phyloP scores from a whole-genome alignment of 2,329 filamentous ascomycete genomes.

The Phaeosphaeriaceae sp. region DNA sequence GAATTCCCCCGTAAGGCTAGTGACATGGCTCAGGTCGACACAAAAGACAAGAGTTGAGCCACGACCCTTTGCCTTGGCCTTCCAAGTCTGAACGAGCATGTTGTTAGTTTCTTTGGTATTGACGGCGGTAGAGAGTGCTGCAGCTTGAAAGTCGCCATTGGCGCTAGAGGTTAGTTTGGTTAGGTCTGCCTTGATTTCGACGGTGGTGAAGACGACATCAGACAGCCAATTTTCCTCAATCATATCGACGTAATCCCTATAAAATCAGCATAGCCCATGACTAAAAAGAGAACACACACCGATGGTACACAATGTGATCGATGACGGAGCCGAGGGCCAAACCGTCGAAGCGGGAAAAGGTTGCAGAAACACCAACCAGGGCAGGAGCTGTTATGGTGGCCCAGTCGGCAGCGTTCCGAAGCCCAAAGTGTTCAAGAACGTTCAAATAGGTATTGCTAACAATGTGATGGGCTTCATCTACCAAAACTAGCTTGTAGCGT shows the following conservation, averaged over 20 bases:
- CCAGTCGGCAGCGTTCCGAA: slow-evolving; percentile 59
- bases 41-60: slow-evolving; percentile 94
- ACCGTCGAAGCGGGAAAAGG: slow-evolving; percentile 80
- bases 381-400: slow-evolving; percentile 47
- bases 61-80: slow-evolving; percentile 73
- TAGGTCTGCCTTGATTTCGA: slow-evolving; percentile 81
- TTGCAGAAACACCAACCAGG: slow-evolving; percentile 89
- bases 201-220: slow-evolving; percentile 92
- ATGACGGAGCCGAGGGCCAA: slow-evolving; percentile 82
- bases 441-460: slow-evolving; percentile 81
- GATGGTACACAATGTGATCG: slow-evolving; percentile 96
- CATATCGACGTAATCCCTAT: slow-evolving; percentile 73
- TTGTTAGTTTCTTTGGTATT: slow-evolving; percentile 84
- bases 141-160: slow-evolving; percentile 79
- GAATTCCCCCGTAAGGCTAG: slow-evolving; percentile 76
- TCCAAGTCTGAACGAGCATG: slow-evolving; percentile 84
- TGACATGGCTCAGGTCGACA: slow-evolving; percentile 85
- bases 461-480: slow-evolving; percentile 97
- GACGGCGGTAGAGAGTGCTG: slow-evolving; percentile 79
- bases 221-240: slow-evolving; percentile 91
- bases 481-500: slow-evolving; percentile 85
- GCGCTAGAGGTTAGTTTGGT: slow-evolving; percentile 68
- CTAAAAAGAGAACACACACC: slow-evolving; percentile 49
- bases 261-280: slow-evolving; percentile 7
- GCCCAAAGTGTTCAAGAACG: slow-evolving; percentile 77